These are phyloP conservation scores for Henckelia pumila DNA, from an alignment of 257 asterid species.

Conservation along the genomic window DNA sequence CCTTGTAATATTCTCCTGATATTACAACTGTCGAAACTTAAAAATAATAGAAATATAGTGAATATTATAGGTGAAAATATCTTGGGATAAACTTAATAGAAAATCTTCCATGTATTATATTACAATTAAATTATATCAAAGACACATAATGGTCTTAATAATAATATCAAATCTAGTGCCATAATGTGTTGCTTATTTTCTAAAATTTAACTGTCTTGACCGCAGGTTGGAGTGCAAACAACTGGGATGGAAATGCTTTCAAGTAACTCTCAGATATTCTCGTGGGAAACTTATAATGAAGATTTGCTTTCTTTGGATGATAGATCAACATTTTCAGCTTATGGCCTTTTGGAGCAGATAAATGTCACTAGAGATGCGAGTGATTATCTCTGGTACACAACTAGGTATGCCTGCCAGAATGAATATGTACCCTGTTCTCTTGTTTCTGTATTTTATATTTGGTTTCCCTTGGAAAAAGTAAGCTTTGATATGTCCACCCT, in stretches of 20 bases:
- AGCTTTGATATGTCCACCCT: background rate
- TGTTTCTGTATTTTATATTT: background rate
- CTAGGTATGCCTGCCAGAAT: conserved; percentile 49
- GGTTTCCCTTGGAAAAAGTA: background rate
- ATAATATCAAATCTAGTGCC: background rate
- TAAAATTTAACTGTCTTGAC: conserved; percentile 1
- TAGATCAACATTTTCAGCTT: conserved; percentile 60
- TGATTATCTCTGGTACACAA: conserved; percentile 89
- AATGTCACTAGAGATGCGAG: conserved; percentile 86
- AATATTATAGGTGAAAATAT: background rate
- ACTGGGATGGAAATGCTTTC: conserved; percentile 76
- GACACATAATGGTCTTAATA: background rate
- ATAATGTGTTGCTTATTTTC: too few relatives aligned
- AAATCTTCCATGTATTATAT: background rate
- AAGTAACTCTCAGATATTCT: conserved; percentile 45
- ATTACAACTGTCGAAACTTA: too few relatives aligned
- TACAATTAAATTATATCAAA: background rate
- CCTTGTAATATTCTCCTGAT: background rate
- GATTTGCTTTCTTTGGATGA: conserved; percentile 73
- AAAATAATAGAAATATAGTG: background rate
- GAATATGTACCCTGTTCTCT: background rate
- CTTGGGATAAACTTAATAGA: background rate
- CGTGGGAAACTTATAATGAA: conserved; percentile 91
- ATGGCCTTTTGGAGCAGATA: conserved; percentile 85
- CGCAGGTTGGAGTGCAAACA: conserved; percentile 85